Base-by-base conservation (phyloP, 2,329 filamentous ascomycete species). In the Didymella glomerata region DNA sequence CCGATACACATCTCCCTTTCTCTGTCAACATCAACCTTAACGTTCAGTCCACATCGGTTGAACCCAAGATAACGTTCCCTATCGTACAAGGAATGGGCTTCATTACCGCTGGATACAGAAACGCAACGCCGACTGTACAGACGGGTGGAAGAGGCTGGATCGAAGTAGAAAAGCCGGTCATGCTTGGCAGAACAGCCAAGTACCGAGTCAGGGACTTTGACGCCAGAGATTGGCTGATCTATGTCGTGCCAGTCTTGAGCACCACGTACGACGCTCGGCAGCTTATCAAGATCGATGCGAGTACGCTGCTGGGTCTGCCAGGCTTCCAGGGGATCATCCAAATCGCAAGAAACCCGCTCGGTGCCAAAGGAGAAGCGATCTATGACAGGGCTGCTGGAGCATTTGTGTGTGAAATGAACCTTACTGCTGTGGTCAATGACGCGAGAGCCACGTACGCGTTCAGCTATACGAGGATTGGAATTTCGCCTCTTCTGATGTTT, bases 31-130 rank as follows among this genome's bases (percentile, higher is more conserved):
- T 92, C 45, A 89, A 90, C 44, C 81, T 98, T 30, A 67, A 63
- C 14, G 84, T 80, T 49, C 82, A 83, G 2, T 79, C 82, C 22
- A 71, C 76, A n/a, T 80, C 80, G 2, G 82, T 84, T 8, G 75
- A 81, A 1, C 85, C 89, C 0, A 81, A 84, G 1, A 84, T 98
- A 20, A 89, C 86, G 0, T 92, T 96, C 64, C 93, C 93, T 0
- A 73, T 97, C 8, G 87, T 96, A 0, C 94, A 98, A 72, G 95
- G 95, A 11, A 95, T 96, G 87, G 89, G 87, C 0, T 96, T 93
- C 68, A 82, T 97, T 18, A 97, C 93, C 4, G 93, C 84, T 0
- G 76, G 90, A 18, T 98, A 93, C 77, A 83, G 82, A 53, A 86
- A 87, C 28, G 83, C 87, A 0, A 88, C 86, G 8, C 94, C 94